Conservation (phyloP, 2,329 filamentous ascomycete genomes). For the Lojkania enalia region DNA sequence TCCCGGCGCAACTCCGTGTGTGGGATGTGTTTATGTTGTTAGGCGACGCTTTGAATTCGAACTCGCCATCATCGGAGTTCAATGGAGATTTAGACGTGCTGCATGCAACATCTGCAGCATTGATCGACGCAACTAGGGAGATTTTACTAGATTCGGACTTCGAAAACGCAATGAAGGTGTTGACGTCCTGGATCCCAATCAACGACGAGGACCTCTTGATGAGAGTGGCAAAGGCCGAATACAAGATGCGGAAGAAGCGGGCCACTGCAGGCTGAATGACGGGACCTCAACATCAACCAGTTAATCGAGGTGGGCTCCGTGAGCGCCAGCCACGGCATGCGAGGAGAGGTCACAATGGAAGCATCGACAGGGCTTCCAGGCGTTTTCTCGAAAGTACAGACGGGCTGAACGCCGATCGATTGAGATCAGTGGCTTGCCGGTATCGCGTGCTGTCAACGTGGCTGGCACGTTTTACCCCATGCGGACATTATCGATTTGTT, state of each 20-base stretch:
- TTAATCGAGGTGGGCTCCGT: not conserved
- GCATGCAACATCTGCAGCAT: conserved; percentile 84
- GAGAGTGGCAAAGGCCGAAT: conserved; percentile 85
- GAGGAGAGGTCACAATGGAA: conserved; percentile 15
- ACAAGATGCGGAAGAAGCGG: conserved; percentile 67
- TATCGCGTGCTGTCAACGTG: conserved; percentile 38
- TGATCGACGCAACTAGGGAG: conserved; percentile 87
- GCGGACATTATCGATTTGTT: conserved; percentile 19
- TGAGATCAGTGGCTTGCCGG: conserved; percentile 41
- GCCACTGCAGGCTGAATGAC: conserved; percentile 32
- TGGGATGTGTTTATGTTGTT: conserved; percentile 98
- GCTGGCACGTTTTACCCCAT: conserved; percentile 31
- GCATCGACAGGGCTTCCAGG: conserved; percentile 25
- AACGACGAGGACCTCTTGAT: conserved; percentile 93
- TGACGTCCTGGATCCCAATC: conserved; percentile 92
- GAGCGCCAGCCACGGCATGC: conserved; percentile 18
- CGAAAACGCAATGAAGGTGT: conserved; percentile 95
- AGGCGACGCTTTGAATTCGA: conserved; percentile 66
- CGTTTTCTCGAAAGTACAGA: conserved; percentile 29
- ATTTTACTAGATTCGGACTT: conserved; percentile 92
- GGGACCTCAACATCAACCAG: conserved; percentile 8
- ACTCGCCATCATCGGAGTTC: conserved; percentile 37
- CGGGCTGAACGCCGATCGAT: conserved; percentile 29
- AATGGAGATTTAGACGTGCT: conserved; percentile 78
- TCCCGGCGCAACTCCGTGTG: conserved; percentile 87